Evolutionary conservation across 2,329 filamentous ascomycete genomes (phyloP), one percentile per base, ranked within the genome.

Genomic region (Neonectria sp.): DNA sequence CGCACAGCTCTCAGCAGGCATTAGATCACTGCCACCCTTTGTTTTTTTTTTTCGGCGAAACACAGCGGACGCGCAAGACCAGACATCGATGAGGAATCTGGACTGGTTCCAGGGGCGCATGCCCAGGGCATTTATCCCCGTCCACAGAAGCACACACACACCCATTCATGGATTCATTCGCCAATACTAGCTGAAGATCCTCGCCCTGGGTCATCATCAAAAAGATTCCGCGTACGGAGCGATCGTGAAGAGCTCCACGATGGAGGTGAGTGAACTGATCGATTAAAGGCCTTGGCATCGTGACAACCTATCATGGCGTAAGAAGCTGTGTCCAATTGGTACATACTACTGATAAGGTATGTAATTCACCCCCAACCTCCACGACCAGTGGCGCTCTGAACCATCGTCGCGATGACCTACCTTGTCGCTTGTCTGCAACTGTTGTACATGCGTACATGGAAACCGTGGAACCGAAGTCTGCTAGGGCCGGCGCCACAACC

Each of bases 101-200:
- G 52, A 53, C 53, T 56, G 60, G 48, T 58, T 48, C 27, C 33
- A 52, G 58, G 58, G 58, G 25, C 45, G 60, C n/a, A 29, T 25
- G 53, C 43, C 58, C 46, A 58, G 55, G 17, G n/a, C 53, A 58
- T 53, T 46, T 58, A 24, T 35, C 46, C 25, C 29, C 45, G 33
- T 57, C 31, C 49, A 60, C 40, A 40, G 43, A 40, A 40, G 15
- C 35, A 46, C 46, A 56, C 35, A 37, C 49, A 21, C 37, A 9
- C 17, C 35, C 5, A n/a, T 35, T 29, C 46, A 25, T 52, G 52
- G 12, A 46, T 61, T 48, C 35, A 48, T 24, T 29, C 17, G 13
- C 55, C 46, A 49, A 58, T 37, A 43, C 53, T 61, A 31, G 52
- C 57, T 45, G 46, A 29, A 21, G 35, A n/a, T 21, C 51, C 12